A percentile compares a stretch with the other conserved stretches of the same genome.
phyloP scores from a whole-genome alignment of 164 flowering plant genomes.

The Umbilicus rupestris region DNA sequence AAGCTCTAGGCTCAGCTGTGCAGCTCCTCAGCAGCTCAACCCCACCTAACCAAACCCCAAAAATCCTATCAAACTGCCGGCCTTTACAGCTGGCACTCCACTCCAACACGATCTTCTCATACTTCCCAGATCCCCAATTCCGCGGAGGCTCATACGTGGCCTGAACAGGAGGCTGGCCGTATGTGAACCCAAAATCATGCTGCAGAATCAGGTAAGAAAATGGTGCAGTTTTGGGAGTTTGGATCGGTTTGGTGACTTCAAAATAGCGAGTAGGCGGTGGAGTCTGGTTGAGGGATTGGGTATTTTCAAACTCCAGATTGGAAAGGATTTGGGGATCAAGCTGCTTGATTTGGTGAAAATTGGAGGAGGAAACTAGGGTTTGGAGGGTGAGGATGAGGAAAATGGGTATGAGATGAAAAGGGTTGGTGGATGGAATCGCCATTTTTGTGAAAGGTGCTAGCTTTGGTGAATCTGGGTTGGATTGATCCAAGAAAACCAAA shows the following conservation, averaged over 20 bases:
- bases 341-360: background rate
- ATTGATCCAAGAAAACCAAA: no score
- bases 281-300: slow-evolving; percentile 10
- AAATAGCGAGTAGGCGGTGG: slow-evolving; percentile 27
- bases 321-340: background rate
- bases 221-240: slow-evolving; percentile 36
- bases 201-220: slow-evolving; percentile 39
- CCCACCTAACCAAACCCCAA: slow-evolving; percentile 89
- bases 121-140: slow-evolving; percentile 23
- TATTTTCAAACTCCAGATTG: background rate
- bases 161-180: slow-evolving; percentile 50
- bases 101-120: slow-evolving; percentile 58
- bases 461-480: background rate
- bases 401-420: background rate
- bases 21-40: slow-evolving; percentile 88
- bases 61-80: slow-evolving; percentile 64
- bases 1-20: slow-evolving; percentile 76
- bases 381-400: slow-evolving; percentile 1
- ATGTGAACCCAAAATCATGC: slow-evolving; percentile 56
- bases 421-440: background rate
- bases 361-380: background rate
- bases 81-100: slow-evolving; percentile 66
- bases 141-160: slow-evolving; percentile 48
- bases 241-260: slow-evolving; percentile 56
- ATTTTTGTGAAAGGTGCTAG: background rate